Percentiles rank a stretch among this genome's conserved stretches.
phyloP scores from a whole-genome alignment of 352 stramenopile genomes.

The Phytophthora meadii region DNA sequence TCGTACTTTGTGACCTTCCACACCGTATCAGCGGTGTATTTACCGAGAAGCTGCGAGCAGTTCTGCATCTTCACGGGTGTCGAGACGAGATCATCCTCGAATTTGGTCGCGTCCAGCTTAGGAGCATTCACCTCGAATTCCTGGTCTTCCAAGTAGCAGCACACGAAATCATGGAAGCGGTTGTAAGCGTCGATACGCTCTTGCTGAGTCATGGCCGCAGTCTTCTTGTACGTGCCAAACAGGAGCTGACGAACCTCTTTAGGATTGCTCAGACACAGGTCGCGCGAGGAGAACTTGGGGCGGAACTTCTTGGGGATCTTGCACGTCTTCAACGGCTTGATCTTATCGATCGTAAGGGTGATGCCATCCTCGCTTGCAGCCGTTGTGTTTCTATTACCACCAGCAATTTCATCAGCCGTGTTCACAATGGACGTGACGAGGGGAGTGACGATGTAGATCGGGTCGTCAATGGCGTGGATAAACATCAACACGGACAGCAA shows the following conservation, averaged over 20 bases:
- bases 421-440: conserved; percentile 21
- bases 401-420: conserved; percentile 5
- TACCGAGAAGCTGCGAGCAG: conserved; percentile 21
- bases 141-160: conserved; percentile 19
- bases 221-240: conserved; percentile 19
- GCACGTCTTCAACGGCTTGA: conserved; percentile 9
- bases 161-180: conserved; percentile 14
- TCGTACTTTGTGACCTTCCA: conserved; percentile 8
- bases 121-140: conserved; percentile 23
- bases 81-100: too few relatives aligned
- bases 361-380: not conserved
- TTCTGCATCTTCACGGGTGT: conserved; percentile 27
- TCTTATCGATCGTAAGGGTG: conserved; percentile 1
- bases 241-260: conserved; percentile 15
- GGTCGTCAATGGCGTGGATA: conserved; percentile 36
- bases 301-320: conserved; percentile 13
- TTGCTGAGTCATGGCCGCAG: conserved; percentile 6
- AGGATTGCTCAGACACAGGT: conserved; percentile 17
- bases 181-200: conserved; percentile 23
- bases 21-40: conserved; percentile 14
- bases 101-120: conserved; percentile 6
- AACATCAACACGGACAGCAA: conserved; percentile 35
- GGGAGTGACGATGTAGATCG: conserved; percentile 22
- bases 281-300: conserved; percentile 14
- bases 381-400: not conserved